Base-by-base conservation (phyloP, 2,329 filamentous ascomycete genomes). In the Colletotrichum lini region DNA sequence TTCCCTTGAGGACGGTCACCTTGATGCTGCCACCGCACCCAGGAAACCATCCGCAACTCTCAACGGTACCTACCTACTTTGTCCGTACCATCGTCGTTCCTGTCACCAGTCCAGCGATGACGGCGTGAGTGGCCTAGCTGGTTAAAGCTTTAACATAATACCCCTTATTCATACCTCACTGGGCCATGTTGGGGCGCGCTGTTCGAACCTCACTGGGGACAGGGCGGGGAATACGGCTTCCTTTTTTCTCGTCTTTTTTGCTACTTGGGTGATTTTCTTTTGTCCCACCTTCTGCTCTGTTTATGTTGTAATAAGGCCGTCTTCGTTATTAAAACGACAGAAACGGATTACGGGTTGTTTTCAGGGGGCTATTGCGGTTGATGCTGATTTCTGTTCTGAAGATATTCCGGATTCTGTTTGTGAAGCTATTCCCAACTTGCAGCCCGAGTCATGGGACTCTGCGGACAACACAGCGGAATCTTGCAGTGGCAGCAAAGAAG, bases 81-180 rank as follows among this genome's bases (percentile, higher is more conserved):
- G 13, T 54, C 15, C 26, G n/a, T 54, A 2, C 5, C 52, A 21
- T 10, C 26, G 30, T 54, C 6, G 26, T 38, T 10, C 35, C 9
- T 57, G 53, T 23, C 53, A 40, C 13, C 53, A 23, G 53, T 57
- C 53, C 53, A 53, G n/a, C n/a, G 53, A 57, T 42, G 35, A 38
- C 15, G 53, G 35, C 35, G 53, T 57, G 35, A 40, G 53, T 57
- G 53, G 35, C 53, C 35, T 57, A 23, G 35, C 21, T 54, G 30
- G 30, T 42, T 56, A 13, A 42, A 42, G 35, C 35, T 4, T 23
- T 38, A 38, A 38, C n/a, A 57, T 3, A 18, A 42, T 18, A 42
- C n/a, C n/a, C 54, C n/a, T 21, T 23, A 40, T 12, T 40, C 53
- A 12, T 13, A 13, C 15, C 54, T 57, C n/a, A 42, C 10, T 15